Percentiles rank a stretch among this genome's conserved stretches.
These are phyloP conservation scores for Luzula sylvatica DNA, from an alignment of 176 grass and related monocot genomes.

Conservation along the genomic window DNA sequence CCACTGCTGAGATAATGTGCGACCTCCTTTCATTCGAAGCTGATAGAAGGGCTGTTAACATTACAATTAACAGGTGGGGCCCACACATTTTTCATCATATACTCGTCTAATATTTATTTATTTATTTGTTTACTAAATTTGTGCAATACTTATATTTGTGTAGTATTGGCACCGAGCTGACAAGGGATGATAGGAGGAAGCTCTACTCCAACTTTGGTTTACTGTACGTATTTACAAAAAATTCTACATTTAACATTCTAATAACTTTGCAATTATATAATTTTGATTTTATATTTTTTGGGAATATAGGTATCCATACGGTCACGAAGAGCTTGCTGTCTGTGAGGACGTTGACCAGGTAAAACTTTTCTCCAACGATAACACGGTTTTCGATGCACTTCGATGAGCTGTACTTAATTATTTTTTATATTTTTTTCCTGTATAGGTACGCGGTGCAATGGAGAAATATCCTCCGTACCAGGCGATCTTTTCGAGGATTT, in stretches of 20 bases:
- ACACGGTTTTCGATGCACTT: not conserved
- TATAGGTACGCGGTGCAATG: constrained; percentile 78
- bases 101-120: constrained; percentile 16
- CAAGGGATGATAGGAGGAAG: constrained; percentile 91
- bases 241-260: constrained; percentile 10
- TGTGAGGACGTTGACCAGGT: constrained; percentile 99
- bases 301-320: constrained; percentile 65
- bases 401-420: not conserved
- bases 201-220: constrained; percentile 96
- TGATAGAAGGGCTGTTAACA: constrained; percentile 96
- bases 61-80: constrained; percentile 80
- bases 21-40: constrained; percentile 97
- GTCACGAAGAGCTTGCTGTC: constrained; percentile 94
- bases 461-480: constrained; percentile 97
- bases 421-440: constrained; percentile 11
- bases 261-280: constrained; percentile 14
- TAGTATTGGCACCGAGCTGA: constrained; percentile 96
- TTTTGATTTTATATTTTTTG: constrained; percentile 16
- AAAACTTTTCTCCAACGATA: not conserved
- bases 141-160: constrained; percentile 8
- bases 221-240: constrained; percentile 42
- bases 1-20: constrained; percentile 95
- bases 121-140: constrained; percentile 19
- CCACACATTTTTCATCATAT: constrained; percentile 4
- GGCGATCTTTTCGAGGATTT: constrained; percentile 74